These are phyloP conservation scores for Malassezia nana DNA, from an alignment of 1,284 basidiomycete species.

Conservation along the genomic window DNA sequence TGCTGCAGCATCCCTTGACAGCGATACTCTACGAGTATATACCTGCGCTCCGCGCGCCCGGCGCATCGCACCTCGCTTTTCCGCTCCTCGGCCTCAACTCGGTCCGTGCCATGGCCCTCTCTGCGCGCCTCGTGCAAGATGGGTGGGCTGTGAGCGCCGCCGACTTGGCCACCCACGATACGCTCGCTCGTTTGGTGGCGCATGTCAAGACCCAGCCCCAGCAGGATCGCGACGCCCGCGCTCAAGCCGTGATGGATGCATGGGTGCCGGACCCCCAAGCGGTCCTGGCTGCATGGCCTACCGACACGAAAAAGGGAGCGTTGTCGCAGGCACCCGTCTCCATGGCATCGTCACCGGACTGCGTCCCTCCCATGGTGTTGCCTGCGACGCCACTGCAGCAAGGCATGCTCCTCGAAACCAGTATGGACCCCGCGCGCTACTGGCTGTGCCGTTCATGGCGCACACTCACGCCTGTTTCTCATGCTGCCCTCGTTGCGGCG, in stretches of 20 bases:
- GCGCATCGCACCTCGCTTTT: slow-evolving; percentile 26
- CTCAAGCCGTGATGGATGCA: not conserved
- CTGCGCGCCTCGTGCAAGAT: slow-evolving; percentile 24
- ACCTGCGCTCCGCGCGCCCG: slow-evolving; percentile 25
- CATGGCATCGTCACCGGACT: too few species aligned
- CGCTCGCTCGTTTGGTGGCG: slow-evolving; percentile 27
- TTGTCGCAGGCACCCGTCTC: too few species aligned
- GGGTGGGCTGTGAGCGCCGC: slow-evolving; percentile 39
- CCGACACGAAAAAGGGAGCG: too few species aligned
- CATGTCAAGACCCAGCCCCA: slow-evolving; percentile 8
- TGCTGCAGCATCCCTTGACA: slow-evolving; percentile 18
- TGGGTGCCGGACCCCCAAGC: too few species aligned
- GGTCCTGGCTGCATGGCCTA: too few species aligned
- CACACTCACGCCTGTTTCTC: not conserved
- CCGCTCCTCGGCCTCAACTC: slow-evolving; percentile 44
- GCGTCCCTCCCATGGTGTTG: slow-evolving; percentile 13
- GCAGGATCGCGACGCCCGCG: not conserved
- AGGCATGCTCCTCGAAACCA: slow-evolving; percentile 42
- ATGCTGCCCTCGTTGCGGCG: slow-evolving; percentile 16
- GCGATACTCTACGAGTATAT: slow-evolving; percentile 29
- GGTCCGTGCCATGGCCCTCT: slow-evolving; percentile 43
- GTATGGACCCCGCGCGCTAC: slow-evolving; percentile 31
- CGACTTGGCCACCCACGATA: slow-evolving; percentile 37
- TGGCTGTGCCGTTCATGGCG: slow-evolving; percentile 25
- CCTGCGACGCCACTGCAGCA: slow-evolving; percentile 36